These are phyloP conservation scores for Podospora appendiculata DNA, from an alignment of 495 filamentous ascomycete species.

Conservation along the genomic window DNA sequence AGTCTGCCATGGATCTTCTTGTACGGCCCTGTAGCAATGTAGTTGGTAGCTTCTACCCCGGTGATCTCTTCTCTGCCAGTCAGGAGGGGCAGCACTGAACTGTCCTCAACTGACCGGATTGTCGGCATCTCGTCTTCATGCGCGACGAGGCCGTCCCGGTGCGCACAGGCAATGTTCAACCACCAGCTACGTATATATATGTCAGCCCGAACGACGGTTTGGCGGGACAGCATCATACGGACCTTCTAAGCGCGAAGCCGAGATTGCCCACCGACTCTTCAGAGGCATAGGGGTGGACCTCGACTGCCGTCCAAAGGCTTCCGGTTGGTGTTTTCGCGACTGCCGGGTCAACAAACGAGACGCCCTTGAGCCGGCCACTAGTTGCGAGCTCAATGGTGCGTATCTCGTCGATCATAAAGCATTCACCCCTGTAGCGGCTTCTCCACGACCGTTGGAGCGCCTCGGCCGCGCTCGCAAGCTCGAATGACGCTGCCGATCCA, in stretches of 20 bases:
- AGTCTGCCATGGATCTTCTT: conserved; percentile 30
- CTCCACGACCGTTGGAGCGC: conserved; percentile 30
- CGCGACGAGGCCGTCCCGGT: conserved; percentile 38
- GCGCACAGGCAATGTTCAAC: conserved; percentile 38
- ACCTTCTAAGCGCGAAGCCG: conserved; percentile 26
- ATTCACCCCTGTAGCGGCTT: conserved; percentile 25
- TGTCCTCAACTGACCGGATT: conserved; percentile 22
- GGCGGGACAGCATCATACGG: conserved; percentile 2
- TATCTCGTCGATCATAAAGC: conserved; percentile 33
- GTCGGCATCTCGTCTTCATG: conserved; percentile 26
- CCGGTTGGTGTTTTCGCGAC: conserved; percentile 1
- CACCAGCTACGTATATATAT: conserved; percentile 32
- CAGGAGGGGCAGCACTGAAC: conserved; percentile 32
- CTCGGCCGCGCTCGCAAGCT: conserved; percentile 17
- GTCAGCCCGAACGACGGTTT: conserved; percentile 4
- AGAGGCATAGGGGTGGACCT: conserved; percentile 5
- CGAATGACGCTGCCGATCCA: conserved; percentile 9
- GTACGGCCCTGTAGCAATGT: conserved; percentile 23
- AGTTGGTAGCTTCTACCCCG: conserved; percentile 19
- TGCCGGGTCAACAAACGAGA: conserved; percentile 14
- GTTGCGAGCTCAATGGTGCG: conserved; percentile 22
- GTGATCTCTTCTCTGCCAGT: conserved; percentile 33
- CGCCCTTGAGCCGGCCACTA: conserved; percentile 24
- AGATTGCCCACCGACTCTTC: conserved; percentile 15
- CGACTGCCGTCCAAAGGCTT: conserved; percentile 19